Evolutionary conservation across 345 rosid genomes (phyloP).

Genomic region (Gossypioides kirkii): DNA sequence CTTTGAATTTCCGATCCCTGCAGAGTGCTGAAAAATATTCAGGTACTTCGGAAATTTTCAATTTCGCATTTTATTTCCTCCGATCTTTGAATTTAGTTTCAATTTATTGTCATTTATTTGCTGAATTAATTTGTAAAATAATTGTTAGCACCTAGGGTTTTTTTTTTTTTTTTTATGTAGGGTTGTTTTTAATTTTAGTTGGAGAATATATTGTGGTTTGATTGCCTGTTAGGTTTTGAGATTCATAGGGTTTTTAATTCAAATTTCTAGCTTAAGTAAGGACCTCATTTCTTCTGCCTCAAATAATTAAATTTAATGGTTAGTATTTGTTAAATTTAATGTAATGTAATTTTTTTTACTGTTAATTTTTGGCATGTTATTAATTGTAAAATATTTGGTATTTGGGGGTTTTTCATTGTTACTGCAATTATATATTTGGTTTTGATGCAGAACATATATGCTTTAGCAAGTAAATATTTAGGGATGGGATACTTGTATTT

Average conservation of each 20-base stretch:
- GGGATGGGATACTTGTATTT: not conserved
- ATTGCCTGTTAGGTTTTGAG: not conserved
- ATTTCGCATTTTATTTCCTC: not conserved
- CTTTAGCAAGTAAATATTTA: not conserved
- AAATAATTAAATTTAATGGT: slow-evolving; percentile 2
- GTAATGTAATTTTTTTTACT: not conserved
- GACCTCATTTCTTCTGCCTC: not conserved
- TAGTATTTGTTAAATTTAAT: not conserved
- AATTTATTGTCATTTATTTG: not conserved
- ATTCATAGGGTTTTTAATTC: not conserved
- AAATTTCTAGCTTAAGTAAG: not conserved
- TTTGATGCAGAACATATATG: not conserved
- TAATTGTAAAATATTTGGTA: not conserved
- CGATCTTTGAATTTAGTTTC: not conserved
- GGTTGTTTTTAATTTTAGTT: not conserved
- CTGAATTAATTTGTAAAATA: not conserved
- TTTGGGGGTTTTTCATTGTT: not conserved
- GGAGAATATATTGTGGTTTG: not conserved
- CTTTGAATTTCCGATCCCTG: slow-evolving; percentile 10
- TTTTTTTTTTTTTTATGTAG: not conserved
- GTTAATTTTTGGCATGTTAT: not conserved
- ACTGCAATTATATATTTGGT: not conserved
- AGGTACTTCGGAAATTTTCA: not conserved
- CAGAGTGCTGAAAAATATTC: not conserved
- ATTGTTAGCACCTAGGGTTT: not conserved